These are phyloP conservation scores for Aspergillus carlsbadensis DNA, from an alignment of 495 filamentous ascomycete species.

Conservation along the genomic window DNA sequence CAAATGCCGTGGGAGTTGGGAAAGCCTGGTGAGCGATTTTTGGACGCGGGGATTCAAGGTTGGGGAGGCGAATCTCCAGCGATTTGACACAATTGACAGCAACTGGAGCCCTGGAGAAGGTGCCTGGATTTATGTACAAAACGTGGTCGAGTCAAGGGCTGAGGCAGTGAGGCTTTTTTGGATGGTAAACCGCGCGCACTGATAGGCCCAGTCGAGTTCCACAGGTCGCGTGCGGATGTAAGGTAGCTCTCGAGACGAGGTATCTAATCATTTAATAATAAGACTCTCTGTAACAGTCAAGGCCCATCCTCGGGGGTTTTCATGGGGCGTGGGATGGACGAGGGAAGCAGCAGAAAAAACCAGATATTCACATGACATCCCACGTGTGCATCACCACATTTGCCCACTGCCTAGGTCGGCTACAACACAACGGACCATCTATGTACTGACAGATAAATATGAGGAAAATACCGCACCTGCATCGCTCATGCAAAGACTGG, in stretches of 20 bases:
- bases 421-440: too few relatives aligned
- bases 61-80: background rate
- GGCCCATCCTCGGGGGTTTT: background rate
- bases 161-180: constrained; percentile 9
- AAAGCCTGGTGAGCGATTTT: background rate
- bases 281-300: background rate
- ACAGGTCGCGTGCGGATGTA: constrained; percentile 9
- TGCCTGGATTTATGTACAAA: constrained; percentile 7
- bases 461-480: background rate
- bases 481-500: too few relatives aligned
- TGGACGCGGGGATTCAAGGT: background rate
- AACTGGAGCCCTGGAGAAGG: background rate
- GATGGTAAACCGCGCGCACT: constrained; percentile 1
- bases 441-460: background rate
- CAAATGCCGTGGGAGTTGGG: background rate
- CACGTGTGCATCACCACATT: background rate
- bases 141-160: constrained; percentile 10
- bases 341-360: background rate
- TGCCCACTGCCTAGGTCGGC: background rate
- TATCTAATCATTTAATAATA: background rate
- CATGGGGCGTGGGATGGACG: background rate
- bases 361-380: constrained; percentile 1
- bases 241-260: too few relatives aligned
- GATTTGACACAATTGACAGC: background rate
- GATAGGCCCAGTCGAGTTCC: constrained; percentile 4